Conservation (phyloP, 768 basidiomycete species). For the Obba rivulosa region DNA sequence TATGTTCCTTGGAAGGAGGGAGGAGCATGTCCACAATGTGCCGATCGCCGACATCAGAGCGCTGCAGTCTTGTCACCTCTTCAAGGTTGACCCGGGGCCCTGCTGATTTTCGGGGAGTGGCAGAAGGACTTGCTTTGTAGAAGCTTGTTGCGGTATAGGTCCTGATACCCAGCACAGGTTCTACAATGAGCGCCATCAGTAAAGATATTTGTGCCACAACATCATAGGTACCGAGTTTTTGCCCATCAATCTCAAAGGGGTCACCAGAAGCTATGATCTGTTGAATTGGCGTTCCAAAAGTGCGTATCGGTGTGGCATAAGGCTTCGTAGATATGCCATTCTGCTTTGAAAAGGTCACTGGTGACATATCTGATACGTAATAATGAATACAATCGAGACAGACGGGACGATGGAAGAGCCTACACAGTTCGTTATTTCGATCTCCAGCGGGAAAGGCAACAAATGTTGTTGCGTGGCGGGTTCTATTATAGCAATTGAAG, state of each 20-base stretch:
- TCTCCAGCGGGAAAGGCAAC: conserved; percentile 65
- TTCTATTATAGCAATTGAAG: conserved; percentile 25
- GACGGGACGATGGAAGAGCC: conserved; percentile 16
- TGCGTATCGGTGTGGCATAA: conserved; percentile 32
- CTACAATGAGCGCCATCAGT: conserved; percentile 2
- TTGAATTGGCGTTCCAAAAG: conserved; percentile 64
- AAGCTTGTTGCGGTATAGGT: conserved; percentile 11
- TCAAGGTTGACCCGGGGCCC: not conserved
- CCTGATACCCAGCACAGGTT: conserved; percentile 12
- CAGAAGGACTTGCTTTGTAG: conserved; percentile 1
- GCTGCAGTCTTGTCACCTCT: conserved; percentile 8
- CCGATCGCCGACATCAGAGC: conserved; percentile 11
- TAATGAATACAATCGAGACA: not conserved
- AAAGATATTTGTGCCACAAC: not conserved
- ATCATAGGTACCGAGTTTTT: not conserved
- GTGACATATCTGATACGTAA: conserved; percentile 43
- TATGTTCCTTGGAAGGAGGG: not conserved
- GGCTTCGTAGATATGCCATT: conserved; percentile 34
- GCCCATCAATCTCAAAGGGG: not conserved
- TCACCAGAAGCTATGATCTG: conserved; percentile 37
- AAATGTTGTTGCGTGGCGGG: conserved; percentile 24
- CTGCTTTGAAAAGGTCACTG: conserved; percentile 25
- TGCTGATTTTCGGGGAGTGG: not conserved
- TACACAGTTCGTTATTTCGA: conserved; percentile 55
- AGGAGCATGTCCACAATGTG: conserved; percentile 15